These are phyloP conservation scores for Helotiales sp. DNA, from an alignment of 2,329 filamentous ascomycete genomes.

Conservation along the genomic window DNA sequence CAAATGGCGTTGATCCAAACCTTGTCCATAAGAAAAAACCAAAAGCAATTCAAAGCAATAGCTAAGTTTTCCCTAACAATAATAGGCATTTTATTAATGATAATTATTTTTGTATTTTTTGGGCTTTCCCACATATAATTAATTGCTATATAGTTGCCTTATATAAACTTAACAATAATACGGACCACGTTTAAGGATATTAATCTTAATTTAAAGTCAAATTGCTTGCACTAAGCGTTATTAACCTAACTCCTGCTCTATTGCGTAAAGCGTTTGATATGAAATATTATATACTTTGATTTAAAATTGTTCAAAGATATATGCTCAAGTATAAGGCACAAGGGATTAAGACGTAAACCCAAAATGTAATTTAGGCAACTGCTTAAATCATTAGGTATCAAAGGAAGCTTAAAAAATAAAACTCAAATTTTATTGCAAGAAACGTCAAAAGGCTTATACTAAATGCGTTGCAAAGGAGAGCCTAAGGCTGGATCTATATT, in stretches of 20 bases:
- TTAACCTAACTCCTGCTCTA: slow-evolving; percentile 26
- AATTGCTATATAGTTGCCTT: slow-evolving; percentile 28
- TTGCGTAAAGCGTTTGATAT: slow-evolving; percentile 25
- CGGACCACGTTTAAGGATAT: slow-evolving; percentile 26
- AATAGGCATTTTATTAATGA: slow-evolving; percentile 22
- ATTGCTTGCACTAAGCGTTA: slow-evolving; percentile 26
- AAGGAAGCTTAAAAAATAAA: slow-evolving; percentile 27
- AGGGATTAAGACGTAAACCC: slow-evolving; percentile 21
- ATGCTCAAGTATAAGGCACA: slow-evolving; percentile 25
- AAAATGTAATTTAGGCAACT: no score
- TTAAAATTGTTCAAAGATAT: slow-evolving; percentile 29
- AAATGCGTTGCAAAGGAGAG: slow-evolving; percentile 26
- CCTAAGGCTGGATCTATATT: slow-evolving; percentile 25
- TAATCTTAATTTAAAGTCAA: slow-evolving; percentile 29
- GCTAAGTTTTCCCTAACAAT: slow-evolving; percentile 23
- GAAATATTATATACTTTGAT: slow-evolving; percentile 30
- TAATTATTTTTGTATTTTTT: slow-evolving; percentile 26
- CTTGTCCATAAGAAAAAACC: not conserved
- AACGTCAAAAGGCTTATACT: slow-evolving; percentile 28
- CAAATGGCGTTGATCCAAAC: slow-evolving; percentile 10
- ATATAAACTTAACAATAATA: slow-evolving; percentile 28
- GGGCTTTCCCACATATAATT: slow-evolving; percentile 28
- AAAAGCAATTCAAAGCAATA: slow-evolving; percentile 23
- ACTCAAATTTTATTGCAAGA: slow-evolving; percentile 28
- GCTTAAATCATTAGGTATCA: slow-evolving; percentile 26